Evolutionary conservation across 2,329 filamentous ascomycete genomes (phyloP).

Genomic region (Tolypocladium pustulatum): DNA sequence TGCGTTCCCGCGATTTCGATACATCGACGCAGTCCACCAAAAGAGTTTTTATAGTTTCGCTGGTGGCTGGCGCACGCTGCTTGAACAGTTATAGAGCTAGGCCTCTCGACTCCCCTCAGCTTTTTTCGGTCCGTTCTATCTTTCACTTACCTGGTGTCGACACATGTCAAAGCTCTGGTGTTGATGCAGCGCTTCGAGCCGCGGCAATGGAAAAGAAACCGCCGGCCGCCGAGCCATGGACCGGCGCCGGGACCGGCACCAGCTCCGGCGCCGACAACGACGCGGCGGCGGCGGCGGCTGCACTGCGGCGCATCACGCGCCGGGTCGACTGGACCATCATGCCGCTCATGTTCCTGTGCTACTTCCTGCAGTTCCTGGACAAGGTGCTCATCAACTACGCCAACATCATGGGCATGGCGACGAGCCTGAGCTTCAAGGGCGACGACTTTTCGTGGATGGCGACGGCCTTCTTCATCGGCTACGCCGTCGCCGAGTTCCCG

Average conservation of each 20-base stretch:
- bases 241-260: neutral
- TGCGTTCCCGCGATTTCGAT: neutral
- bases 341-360: conserved; percentile 15
- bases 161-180: neutral
- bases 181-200: neutral
- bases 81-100: neutral
- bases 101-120: neutral
- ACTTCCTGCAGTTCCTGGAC: conserved; percentile 16
- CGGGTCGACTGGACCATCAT: conserved; percentile 15
- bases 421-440: conserved; percentile 16
- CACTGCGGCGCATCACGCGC: conserved; percentile 8
- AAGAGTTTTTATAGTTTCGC: neutral
- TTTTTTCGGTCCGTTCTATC: neutral
- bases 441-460: conserved; percentile 21
- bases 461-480: conserved; percentile 19
- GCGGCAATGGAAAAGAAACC: neutral
- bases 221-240: neutral
- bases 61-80: neutral
- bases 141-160: neutral
- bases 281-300: neutral
- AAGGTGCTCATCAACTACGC: conserved; percentile 18
- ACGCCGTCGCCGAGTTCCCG: conserved; percentile 17
- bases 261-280: neutral
- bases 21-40: neutral
- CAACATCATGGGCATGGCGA: conserved; percentile 18